A percentile compares a stretch with the other conserved stretches of the same genome.
phyloP scores from a whole-genome alignment of 352 stramenopile species.

The Globisporangium rhizosaccharum region DNA sequence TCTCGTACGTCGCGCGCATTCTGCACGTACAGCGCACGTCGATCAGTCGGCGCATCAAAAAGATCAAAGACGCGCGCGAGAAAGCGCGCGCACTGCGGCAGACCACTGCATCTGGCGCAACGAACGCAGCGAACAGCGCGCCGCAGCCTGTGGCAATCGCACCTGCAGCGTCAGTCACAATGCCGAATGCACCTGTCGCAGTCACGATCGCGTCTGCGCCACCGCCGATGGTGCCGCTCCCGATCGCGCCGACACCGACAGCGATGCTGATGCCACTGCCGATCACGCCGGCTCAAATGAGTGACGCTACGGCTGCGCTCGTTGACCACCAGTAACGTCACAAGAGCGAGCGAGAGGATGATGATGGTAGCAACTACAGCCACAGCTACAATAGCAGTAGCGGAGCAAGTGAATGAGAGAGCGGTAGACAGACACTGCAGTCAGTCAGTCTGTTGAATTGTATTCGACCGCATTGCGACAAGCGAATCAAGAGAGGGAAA shows the following conservation, averaged over 20 bases:
- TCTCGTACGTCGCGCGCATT: slow-evolving; percentile 9
- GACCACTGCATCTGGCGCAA: neutral
- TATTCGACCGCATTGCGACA: too few species aligned
- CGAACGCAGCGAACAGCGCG: neutral
- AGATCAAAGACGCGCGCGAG: slow-evolving; percentile 8
- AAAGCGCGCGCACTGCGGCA: neutral
- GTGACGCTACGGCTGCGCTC: neutral
- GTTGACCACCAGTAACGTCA: neutral
- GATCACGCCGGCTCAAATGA: neutral
- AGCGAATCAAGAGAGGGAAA: too few species aligned
- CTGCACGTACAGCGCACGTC: slow-evolving; percentile 8
- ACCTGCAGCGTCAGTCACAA: neutral
- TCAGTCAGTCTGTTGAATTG: too few species aligned
- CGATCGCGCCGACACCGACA: neutral
- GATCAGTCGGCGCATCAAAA: slow-evolving; percentile 9
- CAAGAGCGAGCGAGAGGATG: too few species aligned
- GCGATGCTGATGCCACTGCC: neutral
- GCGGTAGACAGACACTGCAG: too few species aligned
- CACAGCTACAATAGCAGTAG: too few species aligned
- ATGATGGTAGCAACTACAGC: too few species aligned
- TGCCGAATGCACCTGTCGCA: neutral
- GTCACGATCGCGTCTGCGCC: neutral
- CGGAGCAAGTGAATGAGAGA: too few species aligned
- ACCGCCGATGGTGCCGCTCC: neutral
- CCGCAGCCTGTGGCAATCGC: neutral